Evolutionary conservation across 148 eudicot species (phyloP), one percentile per base, ranked within the genome.

Genomic region (Camellia japonica): DNA sequence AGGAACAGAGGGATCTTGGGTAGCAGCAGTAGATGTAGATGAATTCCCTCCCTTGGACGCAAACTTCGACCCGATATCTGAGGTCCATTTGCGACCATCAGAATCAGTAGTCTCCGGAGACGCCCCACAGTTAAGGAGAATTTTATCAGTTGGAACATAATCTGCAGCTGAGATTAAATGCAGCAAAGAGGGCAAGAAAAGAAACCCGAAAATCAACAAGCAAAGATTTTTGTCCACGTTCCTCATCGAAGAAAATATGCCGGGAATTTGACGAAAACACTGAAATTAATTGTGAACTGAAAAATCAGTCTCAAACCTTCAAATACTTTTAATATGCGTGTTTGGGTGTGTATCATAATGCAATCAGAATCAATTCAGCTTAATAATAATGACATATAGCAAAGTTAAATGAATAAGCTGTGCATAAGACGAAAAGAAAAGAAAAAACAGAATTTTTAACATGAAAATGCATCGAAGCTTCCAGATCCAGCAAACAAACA

Each of bases 121-220:
- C 64, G 88, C 90, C 30, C 99, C 99, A 77, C 99, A 95, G 72
- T 90, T 88, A 66, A 95, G 47, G 42, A 93, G 81, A 16, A 89
- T 86, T 11, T 85, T 75, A 72, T 95, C 96, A 3, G 89, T 77
- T 11, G 98, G 94, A 6, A 82, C 84, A 79, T 91, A 95, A 81
- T 92, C 80, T 3, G 86, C 90, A 38, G 94, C 93, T 61, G 80
- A 73, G 19, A 81, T 77, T 38, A 86, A 68, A 72, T 78, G 77
- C 18, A 82, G 71, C 65, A 78, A 63, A 55, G 81, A 74, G 14
- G 71, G 77, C 47, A 90, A 73, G 55, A 85, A 83, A 20, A 91
- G 63, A 72, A 84, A 69, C 51, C 78, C 66, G 14, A 73, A 68
- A 23, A 70, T 13, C 23, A 61, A 79, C 6, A 74, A 76, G 38